Evolutionary conservation across 768 basidiomycete species (phyloP).

Genomic region (Boletus bicolor): DNA sequence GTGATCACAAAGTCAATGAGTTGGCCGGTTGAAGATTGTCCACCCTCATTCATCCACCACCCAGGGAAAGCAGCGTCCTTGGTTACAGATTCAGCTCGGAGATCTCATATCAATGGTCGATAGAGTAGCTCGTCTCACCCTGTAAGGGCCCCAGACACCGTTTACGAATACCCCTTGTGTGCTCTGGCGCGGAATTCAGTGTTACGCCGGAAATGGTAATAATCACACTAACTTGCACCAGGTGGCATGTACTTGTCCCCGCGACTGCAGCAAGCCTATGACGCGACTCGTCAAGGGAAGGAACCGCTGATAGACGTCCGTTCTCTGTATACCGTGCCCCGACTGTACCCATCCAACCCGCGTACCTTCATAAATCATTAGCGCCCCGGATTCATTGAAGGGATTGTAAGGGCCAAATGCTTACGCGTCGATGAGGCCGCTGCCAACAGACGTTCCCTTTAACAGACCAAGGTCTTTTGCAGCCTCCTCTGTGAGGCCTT

Average conservation of each 20-base stretch:
- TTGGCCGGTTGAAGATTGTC: constrained; percentile 95
- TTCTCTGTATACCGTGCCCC: constrained; percentile 68
- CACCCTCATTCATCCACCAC: constrained; percentile 99
- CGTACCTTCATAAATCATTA: constrained; percentile 51
- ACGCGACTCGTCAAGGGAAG: constrained; percentile 70
- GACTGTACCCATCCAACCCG: constrained; percentile 96
- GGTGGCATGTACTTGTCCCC: constrained; percentile 94
- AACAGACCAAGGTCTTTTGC: constrained; percentile 82
- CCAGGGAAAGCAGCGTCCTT: constrained; percentile 87
- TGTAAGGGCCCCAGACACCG: constrained; percentile 93
- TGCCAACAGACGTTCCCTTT: constrained; percentile 89
- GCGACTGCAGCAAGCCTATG: constrained; percentile 89
- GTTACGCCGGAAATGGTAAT: neutral
- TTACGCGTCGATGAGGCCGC: constrained; percentile 93
- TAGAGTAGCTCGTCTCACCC: constrained; percentile 36
- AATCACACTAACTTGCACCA: constrained; percentile 64
- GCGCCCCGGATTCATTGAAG: neutral
- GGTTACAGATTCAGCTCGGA: constrained; percentile 3
- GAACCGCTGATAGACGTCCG: constrained; percentile 50
- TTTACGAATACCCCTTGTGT: constrained; percentile 80
- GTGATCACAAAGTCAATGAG: constrained; percentile 93
- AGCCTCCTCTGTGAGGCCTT: constrained; percentile 72
- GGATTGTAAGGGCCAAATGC: constrained; percentile 20
- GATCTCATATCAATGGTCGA: neutral
- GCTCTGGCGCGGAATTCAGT: constrained; percentile 46